Evolutionary conservation across 371 early-diverging fungal genomes (phyloP).

Genomic region (Blakeslea trispora): DNA sequence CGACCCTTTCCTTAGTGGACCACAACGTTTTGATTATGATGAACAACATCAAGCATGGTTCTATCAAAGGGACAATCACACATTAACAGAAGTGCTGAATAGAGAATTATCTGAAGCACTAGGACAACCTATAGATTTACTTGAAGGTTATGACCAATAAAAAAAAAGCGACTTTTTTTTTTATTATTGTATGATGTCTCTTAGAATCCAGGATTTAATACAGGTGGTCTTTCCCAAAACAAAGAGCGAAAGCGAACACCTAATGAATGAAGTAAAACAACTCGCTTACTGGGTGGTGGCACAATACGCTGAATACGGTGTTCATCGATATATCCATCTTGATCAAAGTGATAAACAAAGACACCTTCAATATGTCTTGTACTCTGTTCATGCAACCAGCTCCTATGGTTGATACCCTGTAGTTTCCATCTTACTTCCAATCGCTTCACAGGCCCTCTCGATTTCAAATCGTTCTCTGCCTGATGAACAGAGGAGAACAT

Average conservation of each 20-base stretch:
- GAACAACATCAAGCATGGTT: constrained; percentile 66
- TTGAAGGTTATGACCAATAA: constrained; percentile 25
- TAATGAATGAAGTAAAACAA: constrained; percentile 48
- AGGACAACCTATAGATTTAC: constrained; percentile 32
- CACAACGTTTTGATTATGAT: constrained; percentile 87
- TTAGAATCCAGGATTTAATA: constrained; percentile 31
- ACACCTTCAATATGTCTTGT: constrained; percentile 48
- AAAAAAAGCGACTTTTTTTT: background rate
- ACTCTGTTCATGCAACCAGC: constrained; percentile 16
- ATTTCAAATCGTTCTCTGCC: constrained; percentile 17
- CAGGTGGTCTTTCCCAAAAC: constrained; percentile 27
- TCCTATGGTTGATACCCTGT: constrained; percentile 46
- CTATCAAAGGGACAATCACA: constrained; percentile 67
- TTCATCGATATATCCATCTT: constrained; percentile 51
- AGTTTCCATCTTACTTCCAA: constrained; percentile 59
- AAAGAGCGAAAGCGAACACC: constrained; percentile 47
- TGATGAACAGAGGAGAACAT: constrained; percentile 18
- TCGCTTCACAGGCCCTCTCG: constrained; percentile 25
- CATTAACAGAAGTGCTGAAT: constrained; percentile 68
- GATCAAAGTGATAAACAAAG: constrained; percentile 57
- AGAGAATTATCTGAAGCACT: constrained; percentile 62
- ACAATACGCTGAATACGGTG: constrained; percentile 63
- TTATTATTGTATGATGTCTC: no score
- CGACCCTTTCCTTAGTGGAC: constrained; percentile 70
- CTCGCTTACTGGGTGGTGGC: constrained; percentile 59